phyloP scores from a whole-genome alignment of 2,329 filamentous ascomycete species.

The Fusarium sp. region DNA sequence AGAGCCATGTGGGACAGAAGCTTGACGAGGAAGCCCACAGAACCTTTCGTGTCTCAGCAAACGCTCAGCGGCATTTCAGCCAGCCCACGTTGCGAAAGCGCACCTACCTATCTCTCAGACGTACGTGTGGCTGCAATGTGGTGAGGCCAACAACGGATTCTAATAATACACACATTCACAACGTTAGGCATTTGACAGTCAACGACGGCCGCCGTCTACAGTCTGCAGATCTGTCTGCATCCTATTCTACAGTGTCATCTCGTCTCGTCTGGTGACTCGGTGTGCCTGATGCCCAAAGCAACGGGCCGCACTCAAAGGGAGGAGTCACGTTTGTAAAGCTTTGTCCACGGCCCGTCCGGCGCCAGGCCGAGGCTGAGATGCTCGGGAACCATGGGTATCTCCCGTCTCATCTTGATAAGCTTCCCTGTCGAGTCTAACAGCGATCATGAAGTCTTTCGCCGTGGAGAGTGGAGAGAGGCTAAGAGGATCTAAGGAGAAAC shows the following conservation, averaged over 20 bases:
- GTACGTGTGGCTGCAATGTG: constrained; percentile 10
- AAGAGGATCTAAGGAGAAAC: not conserved
- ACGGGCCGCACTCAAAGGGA: constrained; percentile 11
- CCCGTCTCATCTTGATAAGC: constrained; percentile 3
- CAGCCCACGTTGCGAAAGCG: constrained; percentile 1
- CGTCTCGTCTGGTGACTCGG: not conserved
- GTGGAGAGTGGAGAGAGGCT: not conserved
- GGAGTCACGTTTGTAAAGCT: not conserved
- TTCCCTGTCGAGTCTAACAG: not conserved
- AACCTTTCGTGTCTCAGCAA: not conserved
- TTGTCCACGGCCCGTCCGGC: not conserved
- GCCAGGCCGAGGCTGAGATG: not conserved
- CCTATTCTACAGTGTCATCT: not conserved
- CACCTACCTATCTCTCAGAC: not conserved
- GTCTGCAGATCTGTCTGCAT: not conserved
- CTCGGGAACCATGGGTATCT: constrained; percentile 1
- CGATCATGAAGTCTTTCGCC: not conserved
- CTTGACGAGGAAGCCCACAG: constrained; percentile 1
- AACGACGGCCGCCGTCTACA: not conserved
- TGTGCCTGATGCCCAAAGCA: constrained; percentile 13
- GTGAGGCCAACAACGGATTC: constrained; percentile 7
- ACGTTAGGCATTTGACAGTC: not conserved
- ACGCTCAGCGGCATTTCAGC: not conserved
- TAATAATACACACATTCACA: constrained; percentile 20
- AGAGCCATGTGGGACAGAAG: constrained; percentile 10